Base-by-base conservation (phyloP, 2,329 filamentous ascomycete genomes). In the Stylonectria norvegica region DNA sequence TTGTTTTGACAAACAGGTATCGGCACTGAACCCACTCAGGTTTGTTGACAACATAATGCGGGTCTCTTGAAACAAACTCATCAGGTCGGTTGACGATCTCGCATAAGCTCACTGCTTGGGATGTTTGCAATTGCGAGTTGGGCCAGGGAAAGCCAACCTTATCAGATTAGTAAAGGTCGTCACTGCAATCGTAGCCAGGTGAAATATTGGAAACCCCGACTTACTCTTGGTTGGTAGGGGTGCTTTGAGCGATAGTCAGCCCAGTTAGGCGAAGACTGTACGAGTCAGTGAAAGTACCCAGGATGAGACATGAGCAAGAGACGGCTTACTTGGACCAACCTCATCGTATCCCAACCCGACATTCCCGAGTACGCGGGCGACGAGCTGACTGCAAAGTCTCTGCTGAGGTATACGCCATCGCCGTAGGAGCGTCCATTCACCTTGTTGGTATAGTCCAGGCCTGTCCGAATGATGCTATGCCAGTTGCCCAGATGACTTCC, bases 21-120 rank as follows among this genome's bases (percentile, higher is more conserved):
- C 89, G 78, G 18, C 88, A 89, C 57, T 94, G 89, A 43, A 95
- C 89, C 90, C 90, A 96, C 55, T 94, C 84, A 8, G 85, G 67
- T 31, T 89, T 71, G 18, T 76, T 61, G 1, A 95, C 81, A 7
- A 95, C 90, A 33, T 86, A 81, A 64, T 82, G 79, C 0, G 83
- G 83, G 0, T 0, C 48, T 0, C 7, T 53, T 46, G 68, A 74
- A 5, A 73, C 62, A 54, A 86, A 95, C 31, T 83, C 56, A 0
- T 61, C 36, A 0, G 88, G 81, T 0, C 73, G 71, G 57, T 95
- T 95, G 55, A 95, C 80, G 31, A 96, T 81, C 60, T 96, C 90
- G 54, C 90, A 93, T 32, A 96, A 67, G 20, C 86, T 86, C 31
- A 95, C 66, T 1, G 83, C 83, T 1, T 54, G 54, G 1, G 48